Evolutionary conservation across 1,139 yeast genomes (phyloP).

Genomic region (Debaryomycetaceae sp.): DNA sequence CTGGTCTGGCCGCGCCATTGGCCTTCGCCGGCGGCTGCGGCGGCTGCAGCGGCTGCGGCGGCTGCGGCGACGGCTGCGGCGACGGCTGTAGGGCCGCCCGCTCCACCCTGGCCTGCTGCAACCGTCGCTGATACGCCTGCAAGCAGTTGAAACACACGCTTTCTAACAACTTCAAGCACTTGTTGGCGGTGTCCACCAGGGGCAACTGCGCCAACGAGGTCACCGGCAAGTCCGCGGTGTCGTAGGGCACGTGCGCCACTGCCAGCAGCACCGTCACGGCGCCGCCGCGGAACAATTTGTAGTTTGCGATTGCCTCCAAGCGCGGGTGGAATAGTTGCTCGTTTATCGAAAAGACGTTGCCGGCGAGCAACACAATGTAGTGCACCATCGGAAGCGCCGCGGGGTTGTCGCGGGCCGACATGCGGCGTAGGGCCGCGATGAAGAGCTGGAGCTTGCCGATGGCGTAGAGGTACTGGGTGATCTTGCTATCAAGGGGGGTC

Average conservation of each 20-base stretch:
- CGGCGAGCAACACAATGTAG: conserved; percentile 36
- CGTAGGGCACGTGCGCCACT: conserved; percentile 40
- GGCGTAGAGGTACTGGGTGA: conserved; percentile 39
- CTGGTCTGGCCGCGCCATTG: not conserved
- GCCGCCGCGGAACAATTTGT: conserved; percentile 30
- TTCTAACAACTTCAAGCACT: conserved; percentile 35
- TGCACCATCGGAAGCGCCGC: conserved; percentile 27
- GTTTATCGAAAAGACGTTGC: conserved; percentile 45
- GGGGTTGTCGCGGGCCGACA: conserved; percentile 6
- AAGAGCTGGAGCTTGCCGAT: conserved; percentile 27
- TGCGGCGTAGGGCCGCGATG: conserved; percentile 15
- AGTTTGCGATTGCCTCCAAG: conserved; percentile 39
- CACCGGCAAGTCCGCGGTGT: conserved; percentile 27
- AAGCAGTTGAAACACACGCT: conserved; percentile 35
- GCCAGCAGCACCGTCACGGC: conserved; percentile 30
- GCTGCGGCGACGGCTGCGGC: not conserved
- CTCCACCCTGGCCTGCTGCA: conserved; percentile 39
- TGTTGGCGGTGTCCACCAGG: conserved; percentile 21
- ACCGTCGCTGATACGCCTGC: conserved; percentile 44
- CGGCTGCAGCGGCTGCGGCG: no score
- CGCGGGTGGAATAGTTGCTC: conserved; percentile 42
- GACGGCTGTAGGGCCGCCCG: conserved; percentile 8
- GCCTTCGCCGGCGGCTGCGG: conserved; percentile 1
- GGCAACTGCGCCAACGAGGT: conserved; percentile 32
- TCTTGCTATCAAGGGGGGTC: conserved; percentile 29